These are phyloP conservation scores for Lasiodiplodia gonubiensis DNA, from an alignment of 2,329 filamentous ascomycete genomes.

Conservation along the genomic window DNA sequence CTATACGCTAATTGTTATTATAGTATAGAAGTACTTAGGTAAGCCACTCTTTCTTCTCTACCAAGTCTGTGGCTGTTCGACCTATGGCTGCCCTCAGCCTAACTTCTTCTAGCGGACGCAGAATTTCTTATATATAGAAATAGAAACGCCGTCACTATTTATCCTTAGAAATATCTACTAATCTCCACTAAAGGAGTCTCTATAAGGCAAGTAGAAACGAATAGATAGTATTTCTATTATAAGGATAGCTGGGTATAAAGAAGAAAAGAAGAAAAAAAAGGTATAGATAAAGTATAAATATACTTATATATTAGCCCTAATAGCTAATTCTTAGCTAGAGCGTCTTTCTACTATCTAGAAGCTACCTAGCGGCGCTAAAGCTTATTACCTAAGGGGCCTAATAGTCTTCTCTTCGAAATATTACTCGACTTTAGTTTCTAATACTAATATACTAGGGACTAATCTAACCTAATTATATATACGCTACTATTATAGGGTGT, in stretches of 20 bases:
- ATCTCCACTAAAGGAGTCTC: background rate
- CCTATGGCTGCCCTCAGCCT: background rate
- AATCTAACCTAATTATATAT: background rate
- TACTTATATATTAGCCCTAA: too few relatives aligned
- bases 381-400: too few relatives aligned
- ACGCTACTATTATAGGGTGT: background rate
- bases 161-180: background rate
- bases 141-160: background rate
- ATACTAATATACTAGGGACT: background rate
- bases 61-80: background rate
- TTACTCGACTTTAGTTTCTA: background rate
- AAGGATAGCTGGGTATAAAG: too few relatives aligned
- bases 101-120: background rate
- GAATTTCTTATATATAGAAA: background rate
- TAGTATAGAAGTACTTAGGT: background rate
- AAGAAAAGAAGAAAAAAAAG: too few relatives aligned
- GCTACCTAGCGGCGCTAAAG: too few relatives aligned
- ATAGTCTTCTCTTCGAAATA: background rate
- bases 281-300: too few relatives aligned
- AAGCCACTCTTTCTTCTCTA: background rate
- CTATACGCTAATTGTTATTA: too few relatives aligned
- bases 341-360: too few relatives aligned
- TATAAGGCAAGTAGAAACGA: too few relatives aligned
- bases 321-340: too few relatives aligned
- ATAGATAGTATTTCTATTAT: too few relatives aligned